phyloP scores from a whole-genome alignment of 768 basidiomycete genomes.

The Cystofilobasidium macerans region DNA sequence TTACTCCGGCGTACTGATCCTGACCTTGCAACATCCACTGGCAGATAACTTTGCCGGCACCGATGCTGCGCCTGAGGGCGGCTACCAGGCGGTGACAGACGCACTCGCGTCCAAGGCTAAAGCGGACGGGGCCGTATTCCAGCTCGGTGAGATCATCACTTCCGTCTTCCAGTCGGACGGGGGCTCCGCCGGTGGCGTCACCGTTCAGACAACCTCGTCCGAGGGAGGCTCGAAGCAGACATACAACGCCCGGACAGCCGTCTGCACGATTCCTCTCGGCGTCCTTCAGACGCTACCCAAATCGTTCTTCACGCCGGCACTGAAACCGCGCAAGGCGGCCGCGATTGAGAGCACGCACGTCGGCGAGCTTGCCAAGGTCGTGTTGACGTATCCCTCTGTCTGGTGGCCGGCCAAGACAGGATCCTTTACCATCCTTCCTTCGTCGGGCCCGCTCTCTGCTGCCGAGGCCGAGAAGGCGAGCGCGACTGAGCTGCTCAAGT shows the following conservation, averaged over 20 bases:
- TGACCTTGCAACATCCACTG: background rate
- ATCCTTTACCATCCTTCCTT: slow-evolving; percentile 28
- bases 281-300: slow-evolving; percentile 30
- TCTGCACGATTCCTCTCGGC: slow-evolving; percentile 29
- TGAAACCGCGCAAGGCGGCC: slow-evolving; percentile 26
- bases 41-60: slow-evolving; percentile 25
- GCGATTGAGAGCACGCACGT: slow-evolving; percentile 28
- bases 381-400: slow-evolving; percentile 29
- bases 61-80: slow-evolving; percentile 23
- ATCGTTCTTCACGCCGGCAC: slow-evolving; percentile 29
- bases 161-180: background rate
- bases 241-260: slow-evolving; percentile 16
- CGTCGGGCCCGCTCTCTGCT: background rate
- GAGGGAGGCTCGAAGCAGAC: background rate
- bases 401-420: slow-evolving; percentile 31
- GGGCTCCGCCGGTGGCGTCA: background rate
- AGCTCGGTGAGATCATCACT: slow-evolving; percentile 12
- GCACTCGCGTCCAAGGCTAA: slow-evolving; percentile 17
- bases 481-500: background rate
- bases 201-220: slow-evolving; percentile 1
- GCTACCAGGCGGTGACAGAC: slow-evolving; percentile 16
- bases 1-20: too few relatives aligned
- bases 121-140: slow-evolving; percentile 6
- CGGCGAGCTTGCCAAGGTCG: slow-evolving; percentile 34
- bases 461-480: slow-evolving; percentile 2